These are phyloP conservation scores for Chaetomium fimeti DNA, from an alignment of 495 filamentous ascomycete species.

Conservation along the genomic window DNA sequence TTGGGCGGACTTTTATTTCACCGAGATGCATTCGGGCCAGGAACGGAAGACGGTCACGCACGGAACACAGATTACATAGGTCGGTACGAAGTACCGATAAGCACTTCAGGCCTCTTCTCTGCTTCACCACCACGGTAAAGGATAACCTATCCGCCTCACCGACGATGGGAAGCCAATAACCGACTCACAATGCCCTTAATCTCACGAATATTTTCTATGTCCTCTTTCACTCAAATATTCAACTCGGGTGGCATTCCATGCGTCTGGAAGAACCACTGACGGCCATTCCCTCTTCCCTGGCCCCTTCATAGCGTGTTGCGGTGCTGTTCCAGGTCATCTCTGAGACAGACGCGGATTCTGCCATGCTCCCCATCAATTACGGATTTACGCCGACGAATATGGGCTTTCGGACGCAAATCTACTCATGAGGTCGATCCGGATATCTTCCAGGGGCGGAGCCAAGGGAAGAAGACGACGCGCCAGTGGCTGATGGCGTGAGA, in stretches of 20 bases:
- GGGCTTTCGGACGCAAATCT: background rate
- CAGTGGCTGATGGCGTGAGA: background rate
- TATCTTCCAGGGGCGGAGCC: background rate
- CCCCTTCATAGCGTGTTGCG: constrained; percentile 22
- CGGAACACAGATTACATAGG: no score
- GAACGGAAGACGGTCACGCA: no score
- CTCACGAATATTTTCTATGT: no score
- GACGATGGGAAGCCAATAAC: no score
- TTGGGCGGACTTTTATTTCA: background rate
- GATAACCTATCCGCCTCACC: no score
- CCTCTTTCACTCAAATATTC: background rate
- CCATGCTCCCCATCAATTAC: constrained; percentile 14
- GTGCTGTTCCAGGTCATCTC: constrained; percentile 19
- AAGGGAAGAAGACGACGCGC: background rate
- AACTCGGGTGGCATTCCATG: background rate
- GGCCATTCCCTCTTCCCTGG: background rate
- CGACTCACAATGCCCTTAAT: no score
- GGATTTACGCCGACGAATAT: constrained; percentile 46
- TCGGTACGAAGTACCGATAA: no score
- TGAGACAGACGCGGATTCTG: constrained; percentile 11
- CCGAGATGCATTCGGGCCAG: background rate
- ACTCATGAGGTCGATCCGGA: background rate
- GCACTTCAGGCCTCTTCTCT: no score
- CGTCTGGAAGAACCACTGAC: background rate
- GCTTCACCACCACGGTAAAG: no score